These are phyloP conservation scores for Zizania palustris DNA, from an alignment of 202 grass and related monocot species.

Conservation along the genomic window DNA sequence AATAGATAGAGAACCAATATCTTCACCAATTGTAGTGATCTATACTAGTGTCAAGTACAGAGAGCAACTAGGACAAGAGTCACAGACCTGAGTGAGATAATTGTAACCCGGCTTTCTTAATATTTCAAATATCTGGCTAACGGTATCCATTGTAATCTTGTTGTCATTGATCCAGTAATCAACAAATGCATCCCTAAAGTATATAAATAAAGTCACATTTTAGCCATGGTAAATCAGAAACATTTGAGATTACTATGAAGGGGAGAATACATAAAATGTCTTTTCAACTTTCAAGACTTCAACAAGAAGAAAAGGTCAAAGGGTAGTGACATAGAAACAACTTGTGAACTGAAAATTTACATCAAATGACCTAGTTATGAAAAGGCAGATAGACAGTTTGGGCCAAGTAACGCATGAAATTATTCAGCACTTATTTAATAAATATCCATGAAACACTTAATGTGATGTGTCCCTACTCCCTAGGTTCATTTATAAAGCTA, in stretches of 20 bases:
- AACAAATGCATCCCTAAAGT: constrained; percentile 86
- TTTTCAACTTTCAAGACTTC: neutral
- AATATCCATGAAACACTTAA: constrained; percentile 20
- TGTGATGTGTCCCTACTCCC: too few relatives aligned
- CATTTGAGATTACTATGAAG: neutral
- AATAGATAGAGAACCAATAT: constrained; percentile 13
- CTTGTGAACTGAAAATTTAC: neutral
- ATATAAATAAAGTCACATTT: constrained; percentile 26
- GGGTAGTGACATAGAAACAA: neutral
- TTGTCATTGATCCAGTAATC: constrained; percentile 95
- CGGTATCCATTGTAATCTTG: constrained; percentile 84
- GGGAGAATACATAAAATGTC: neutral
- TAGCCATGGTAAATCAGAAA: constrained; percentile 27
- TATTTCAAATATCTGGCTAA: constrained; percentile 88
- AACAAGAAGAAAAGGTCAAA: neutral
- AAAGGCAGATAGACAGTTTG: neutral
- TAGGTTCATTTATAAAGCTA: too few relatives aligned
- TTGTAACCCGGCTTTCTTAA: constrained; percentile 69
- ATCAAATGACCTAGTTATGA: constrained; percentile 1
- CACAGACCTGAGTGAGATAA: constrained; percentile 78
- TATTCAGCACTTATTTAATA: constrained; percentile 9
- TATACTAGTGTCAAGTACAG: constrained; percentile 4
- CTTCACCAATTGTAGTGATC: neutral
- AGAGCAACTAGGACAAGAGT: constrained; percentile 28
- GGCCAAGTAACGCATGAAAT: neutral